These are phyloP conservation scores for Herpetospermum pedunculosum DNA, from an alignment of 306 rosid genomes.

Conservation along the genomic window DNA sequence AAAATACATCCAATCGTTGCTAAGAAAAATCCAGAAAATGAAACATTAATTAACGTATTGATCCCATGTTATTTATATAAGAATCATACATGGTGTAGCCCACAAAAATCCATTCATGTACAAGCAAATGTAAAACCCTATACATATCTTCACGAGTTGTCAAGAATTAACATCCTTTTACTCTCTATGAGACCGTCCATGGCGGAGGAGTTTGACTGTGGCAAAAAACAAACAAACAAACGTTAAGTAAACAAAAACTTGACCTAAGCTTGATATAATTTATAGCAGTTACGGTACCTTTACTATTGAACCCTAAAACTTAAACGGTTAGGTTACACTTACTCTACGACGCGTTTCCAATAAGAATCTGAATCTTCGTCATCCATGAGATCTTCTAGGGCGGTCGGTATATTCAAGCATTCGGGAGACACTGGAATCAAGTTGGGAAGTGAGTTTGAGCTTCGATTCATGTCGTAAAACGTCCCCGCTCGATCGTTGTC, in stretches of 20 bases:
- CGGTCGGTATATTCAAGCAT: conserved; percentile 13
- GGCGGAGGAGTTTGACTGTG: conserved; percentile 20
- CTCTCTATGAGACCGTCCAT: conserved; percentile 12
- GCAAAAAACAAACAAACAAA: not conserved
- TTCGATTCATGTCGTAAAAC: not conserved
- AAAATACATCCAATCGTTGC: not conserved
- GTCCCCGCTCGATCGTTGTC: not conserved
- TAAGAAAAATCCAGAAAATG: not conserved
- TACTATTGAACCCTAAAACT: too few species aligned
- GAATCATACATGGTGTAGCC: not conserved
- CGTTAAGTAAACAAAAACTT: not conserved
- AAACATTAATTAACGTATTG: not conserved
- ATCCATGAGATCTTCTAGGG: conserved; percentile 40
- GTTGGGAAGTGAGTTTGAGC: conserved; percentile 26
- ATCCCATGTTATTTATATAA: not conserved
- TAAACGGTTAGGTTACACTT: too few species aligned
- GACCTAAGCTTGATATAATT: not conserved
- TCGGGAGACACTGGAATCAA: conserved; percentile 36
- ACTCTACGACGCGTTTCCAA: conserved; percentile 44
- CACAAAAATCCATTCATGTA: not conserved
- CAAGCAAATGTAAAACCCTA: not conserved
- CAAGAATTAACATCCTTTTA: not conserved
- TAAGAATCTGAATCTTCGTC: conserved; percentile 32
- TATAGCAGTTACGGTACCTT: not conserved
- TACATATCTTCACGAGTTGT: not conserved